phyloP scores from a whole-genome alignment of 768 basidiomycete species.

The Auricularia sp. region DNA sequence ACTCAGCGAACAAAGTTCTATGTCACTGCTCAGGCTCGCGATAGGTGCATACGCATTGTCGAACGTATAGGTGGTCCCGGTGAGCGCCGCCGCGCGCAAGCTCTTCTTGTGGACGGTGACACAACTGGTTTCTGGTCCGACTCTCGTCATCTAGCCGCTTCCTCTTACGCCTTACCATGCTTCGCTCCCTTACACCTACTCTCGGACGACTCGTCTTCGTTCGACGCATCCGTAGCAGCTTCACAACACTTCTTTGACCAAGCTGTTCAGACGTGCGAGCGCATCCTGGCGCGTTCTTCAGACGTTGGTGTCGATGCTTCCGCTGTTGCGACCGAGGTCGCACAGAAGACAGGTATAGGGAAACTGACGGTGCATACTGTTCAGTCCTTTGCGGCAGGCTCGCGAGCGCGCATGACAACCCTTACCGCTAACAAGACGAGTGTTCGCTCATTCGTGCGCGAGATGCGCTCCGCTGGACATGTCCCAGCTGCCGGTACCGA shows the following conservation, averaged over 20 bases:
- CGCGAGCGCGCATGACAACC: constrained; percentile 67
- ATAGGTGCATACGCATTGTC: constrained; percentile 66
- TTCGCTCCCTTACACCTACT: constrained; percentile 49
- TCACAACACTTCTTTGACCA: constrained; percentile 32
- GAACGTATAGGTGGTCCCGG: constrained; percentile 64
- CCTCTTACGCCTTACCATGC: constrained; percentile 34
- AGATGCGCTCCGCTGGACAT: constrained; percentile 37
- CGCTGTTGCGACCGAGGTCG: background rate
- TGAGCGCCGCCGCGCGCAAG: constrained; percentile 54
- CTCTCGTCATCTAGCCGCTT: constrained; percentile 42
- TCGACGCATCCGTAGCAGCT: constrained; percentile 2
- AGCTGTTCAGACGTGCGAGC: constrained; percentile 41
- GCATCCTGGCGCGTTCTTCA: constrained; percentile 35
- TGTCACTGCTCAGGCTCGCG: constrained; percentile 68
- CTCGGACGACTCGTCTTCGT: background rate
- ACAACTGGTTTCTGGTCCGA: constrained; percentile 44
- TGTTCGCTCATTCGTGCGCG: constrained; percentile 61
- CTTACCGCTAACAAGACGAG: constrained; percentile 77
- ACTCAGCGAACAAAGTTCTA: constrained; percentile 38
- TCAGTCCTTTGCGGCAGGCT: constrained; percentile 60
- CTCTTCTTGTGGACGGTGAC: constrained; percentile 43
- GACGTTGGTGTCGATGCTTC: constrained; percentile 9
- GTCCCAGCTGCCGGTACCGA: background rate
- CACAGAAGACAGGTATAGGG: constrained; percentile 38
- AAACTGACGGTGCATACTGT: constrained; percentile 70